Evolutionary conservation across 2,329 filamentous ascomycete species (phyloP).

Genomic region (Acephala macrosclerotiorum): DNA sequence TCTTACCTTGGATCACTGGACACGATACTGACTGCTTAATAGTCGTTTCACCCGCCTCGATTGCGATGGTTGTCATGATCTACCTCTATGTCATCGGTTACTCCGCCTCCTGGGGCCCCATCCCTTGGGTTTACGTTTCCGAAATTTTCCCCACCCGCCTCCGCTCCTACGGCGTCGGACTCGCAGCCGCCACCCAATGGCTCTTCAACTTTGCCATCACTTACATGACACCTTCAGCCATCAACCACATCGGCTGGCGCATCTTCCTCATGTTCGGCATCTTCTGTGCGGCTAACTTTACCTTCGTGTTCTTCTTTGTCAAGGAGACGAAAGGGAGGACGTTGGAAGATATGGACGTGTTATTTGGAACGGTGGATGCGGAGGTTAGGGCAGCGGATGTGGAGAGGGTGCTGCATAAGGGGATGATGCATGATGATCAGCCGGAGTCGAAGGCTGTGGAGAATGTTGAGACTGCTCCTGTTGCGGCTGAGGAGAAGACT

Average conservation of each 20-base stretch:
- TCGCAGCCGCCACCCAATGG: constrained; percentile 51
- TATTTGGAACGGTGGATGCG: constrained; percentile 22
- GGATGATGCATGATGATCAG: not conserved
- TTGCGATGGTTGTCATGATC: constrained; percentile 72
- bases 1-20: not conserved
- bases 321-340: constrained; percentile 22
- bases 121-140: constrained; percentile 73
- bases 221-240: constrained; percentile 37
- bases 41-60: constrained; percentile 56
- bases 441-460: not conserved
- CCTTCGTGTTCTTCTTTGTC: constrained; percentile 12
- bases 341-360: constrained; percentile 24
- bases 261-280: constrained; percentile 34
- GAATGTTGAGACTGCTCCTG: not conserved
- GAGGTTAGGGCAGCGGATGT: constrained; percentile 11
- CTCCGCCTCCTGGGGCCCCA: constrained; percentile 57
- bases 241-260: constrained; percentile 33
- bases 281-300: not conserved
- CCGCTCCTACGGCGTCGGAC: constrained; percentile 20
- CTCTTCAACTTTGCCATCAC: constrained; percentile 77
- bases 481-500: not conserved
- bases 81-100: constrained; percentile 66
- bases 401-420: constrained; percentile 10
- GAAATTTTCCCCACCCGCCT: constrained; percentile 64
- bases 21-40: constrained; percentile 68